A percentile compares a stretch with the other conserved stretches of the same genome.
These are phyloP conservation scores for Apiospora hydei DNA, from an alignment of 2,329 filamentous ascomycete genomes.

Conservation along the genomic window DNA sequence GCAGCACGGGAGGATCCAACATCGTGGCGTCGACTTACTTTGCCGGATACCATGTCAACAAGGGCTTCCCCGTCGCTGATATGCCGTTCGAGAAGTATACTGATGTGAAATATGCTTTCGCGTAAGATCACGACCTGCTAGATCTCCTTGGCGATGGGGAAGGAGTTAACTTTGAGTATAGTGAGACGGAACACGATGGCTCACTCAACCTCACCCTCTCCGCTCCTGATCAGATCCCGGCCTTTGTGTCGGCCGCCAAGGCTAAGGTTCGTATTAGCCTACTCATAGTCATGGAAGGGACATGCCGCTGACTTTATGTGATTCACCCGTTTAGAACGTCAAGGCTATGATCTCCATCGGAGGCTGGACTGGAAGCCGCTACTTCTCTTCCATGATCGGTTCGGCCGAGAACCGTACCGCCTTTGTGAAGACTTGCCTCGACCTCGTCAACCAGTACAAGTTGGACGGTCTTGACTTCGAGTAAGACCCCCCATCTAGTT, in stretches of 20 bases:
- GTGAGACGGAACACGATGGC: constrained; percentile 26
- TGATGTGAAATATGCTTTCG: constrained; percentile 31
- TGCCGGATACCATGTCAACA: constrained; percentile 31
- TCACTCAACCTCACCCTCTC: constrained; percentile 26
- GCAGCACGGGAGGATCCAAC: not conserved
- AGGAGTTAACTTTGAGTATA: not conserved
- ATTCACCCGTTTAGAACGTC: constrained; percentile 8
- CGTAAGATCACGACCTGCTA: not conserved
- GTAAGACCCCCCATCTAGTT: constrained; percentile 44
- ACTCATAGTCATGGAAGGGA: not conserved
- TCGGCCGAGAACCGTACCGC: constrained; percentile 33
- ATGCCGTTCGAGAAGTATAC: constrained; percentile 32
- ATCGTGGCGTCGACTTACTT: constrained; percentile 28
- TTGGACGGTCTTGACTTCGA: constrained; percentile 35
- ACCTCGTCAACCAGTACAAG: constrained; percentile 32
- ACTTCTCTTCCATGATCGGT: constrained; percentile 25
- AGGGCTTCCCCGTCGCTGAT: constrained; percentile 27
- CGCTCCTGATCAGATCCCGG: constrained; percentile 27
- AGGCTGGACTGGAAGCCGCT: constrained; percentile 29
- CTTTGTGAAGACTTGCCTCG: constrained; percentile 32
- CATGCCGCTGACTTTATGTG: not conserved
- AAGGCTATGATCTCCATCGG: constrained; percentile 29
- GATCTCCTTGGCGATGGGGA: no score
- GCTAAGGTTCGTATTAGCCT: not conserved
- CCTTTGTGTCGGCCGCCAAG: constrained; percentile 29